These are phyloP conservation scores for Phytophthora capsici DNA, from an alignment of 352 stramenopile genomes.

Conservation along the genomic window DNA sequence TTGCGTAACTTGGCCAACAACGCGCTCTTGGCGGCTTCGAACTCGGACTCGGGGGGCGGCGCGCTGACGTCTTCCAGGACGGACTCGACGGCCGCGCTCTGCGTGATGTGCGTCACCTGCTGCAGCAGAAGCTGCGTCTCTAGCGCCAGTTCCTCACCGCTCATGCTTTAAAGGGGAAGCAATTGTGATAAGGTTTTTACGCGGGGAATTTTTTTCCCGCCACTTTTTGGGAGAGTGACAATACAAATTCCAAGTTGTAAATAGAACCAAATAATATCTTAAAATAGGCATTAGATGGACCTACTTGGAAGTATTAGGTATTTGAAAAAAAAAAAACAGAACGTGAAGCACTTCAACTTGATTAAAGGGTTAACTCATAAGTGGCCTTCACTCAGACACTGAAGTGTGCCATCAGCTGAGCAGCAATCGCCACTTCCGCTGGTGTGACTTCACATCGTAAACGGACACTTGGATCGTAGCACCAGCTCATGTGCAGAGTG, in stretches of 20 bases:
- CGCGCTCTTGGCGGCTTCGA: constrained; percentile 58
- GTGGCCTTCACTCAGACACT: too few species aligned
- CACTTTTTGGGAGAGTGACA: constrained; percentile 23
- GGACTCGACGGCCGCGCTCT: constrained; percentile 41
- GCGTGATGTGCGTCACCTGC: constrained; percentile 66
- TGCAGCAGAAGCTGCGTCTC: constrained; percentile 84
- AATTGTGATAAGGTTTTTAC: constrained; percentile 3
- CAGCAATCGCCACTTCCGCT: neutral
- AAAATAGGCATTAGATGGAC: too few species aligned
- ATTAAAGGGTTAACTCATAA: too few species aligned
- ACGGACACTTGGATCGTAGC: constrained; percentile 23
- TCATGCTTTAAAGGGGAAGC: constrained; percentile 30
- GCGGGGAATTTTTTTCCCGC: constrained; percentile 23
- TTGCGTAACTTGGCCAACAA: constrained; percentile 71
- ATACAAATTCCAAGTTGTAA: constrained; percentile 25
- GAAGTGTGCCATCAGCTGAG: neutral
- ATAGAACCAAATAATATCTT: too few species aligned
- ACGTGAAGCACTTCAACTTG: too few species aligned
- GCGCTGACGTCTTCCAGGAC: constrained; percentile 27
- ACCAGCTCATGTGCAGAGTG: constrained; percentile 32
- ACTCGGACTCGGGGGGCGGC: constrained; percentile 44
- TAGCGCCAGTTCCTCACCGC: constrained; percentile 65
- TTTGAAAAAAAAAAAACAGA: too few species aligned
- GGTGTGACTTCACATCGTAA: constrained; percentile 6
- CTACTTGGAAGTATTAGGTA: too few species aligned